A percentile compares a stretch with the other conserved stretches of the same genome.
Conservation (phyloP, 192 early-diverging fungal species). For the Martensiomyces pterosporus region DNA sequence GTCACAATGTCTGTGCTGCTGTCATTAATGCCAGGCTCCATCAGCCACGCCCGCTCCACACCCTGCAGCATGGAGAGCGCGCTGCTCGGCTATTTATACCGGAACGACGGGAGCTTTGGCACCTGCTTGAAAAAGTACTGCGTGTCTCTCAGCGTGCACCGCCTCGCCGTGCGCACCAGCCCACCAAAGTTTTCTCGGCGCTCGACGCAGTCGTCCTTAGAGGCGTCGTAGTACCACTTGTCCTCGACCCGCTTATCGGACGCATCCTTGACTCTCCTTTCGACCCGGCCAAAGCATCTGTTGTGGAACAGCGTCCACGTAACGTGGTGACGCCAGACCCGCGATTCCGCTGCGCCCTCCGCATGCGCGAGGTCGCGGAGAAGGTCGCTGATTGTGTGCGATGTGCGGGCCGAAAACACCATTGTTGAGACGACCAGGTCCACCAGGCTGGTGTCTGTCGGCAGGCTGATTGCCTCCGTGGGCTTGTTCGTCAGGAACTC, state of each 20-base stretch:
- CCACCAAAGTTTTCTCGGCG: conserved; percentile 50
- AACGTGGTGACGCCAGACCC: conserved; percentile 39
- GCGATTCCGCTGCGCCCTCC: conserved; percentile 16
- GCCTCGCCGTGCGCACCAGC: conserved; percentile 47
- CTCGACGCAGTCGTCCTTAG: conserved; percentile 33
- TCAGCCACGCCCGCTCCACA: too few relatives aligned
- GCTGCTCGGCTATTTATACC: conserved; percentile 22
- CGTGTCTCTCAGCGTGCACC: conserved; percentile 53
- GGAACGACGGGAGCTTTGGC: conserved; percentile 51
- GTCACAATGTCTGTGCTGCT: too few relatives aligned
- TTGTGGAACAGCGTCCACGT: conserved; percentile 38
- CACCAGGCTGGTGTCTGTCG: conserved; percentile 16
- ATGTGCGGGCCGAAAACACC: conserved; percentile 53
- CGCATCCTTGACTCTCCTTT: conserved; percentile 51
- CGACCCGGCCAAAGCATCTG: conserved; percentile 51
- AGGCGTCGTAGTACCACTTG: conserved; percentile 53
- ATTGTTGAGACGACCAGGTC: conserved; percentile 45
- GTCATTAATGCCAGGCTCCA: too few relatives aligned
- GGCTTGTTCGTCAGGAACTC: conserved; percentile 27
- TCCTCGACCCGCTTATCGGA: conserved; percentile 48
- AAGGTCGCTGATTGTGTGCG: conserved; percentile 51
- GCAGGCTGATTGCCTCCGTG: conserved; percentile 12
- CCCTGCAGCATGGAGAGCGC: too few relatives aligned
- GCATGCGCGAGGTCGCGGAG: conserved; percentile 42
- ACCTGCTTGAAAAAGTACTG: conserved; percentile 55